phyloP scores from a whole-genome alignment of 306 rosid genomes.

The Mimosa pudica region DNA sequence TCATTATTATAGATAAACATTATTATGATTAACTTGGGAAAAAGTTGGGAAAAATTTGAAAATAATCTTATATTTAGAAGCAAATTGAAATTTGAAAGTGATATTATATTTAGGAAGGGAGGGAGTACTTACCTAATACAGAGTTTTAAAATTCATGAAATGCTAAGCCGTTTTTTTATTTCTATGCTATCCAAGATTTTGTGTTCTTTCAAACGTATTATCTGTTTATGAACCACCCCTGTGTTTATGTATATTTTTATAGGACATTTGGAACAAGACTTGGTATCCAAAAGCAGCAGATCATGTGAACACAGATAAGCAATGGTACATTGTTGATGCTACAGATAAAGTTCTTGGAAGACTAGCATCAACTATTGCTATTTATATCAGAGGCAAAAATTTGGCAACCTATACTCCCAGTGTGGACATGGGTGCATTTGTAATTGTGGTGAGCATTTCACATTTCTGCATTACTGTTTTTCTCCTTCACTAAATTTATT shows the following conservation, averaged over 20 bases:
- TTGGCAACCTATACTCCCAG: conserved; percentile 84
- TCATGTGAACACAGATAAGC: conserved; percentile 83
- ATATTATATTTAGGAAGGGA: too few species aligned
- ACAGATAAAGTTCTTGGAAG: conserved; percentile 87
- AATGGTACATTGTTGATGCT: conserved; percentile 94
- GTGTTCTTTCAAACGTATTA: too few species aligned
- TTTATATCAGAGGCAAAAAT: conserved; percentile 82
- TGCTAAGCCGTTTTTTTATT: background rate
- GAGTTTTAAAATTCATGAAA: background rate
- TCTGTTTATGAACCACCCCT: too few species aligned
- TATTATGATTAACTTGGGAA: too few species aligned
- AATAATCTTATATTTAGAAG: too few species aligned
- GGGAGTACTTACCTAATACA: background rate
- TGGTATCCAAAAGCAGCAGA: conserved; percentile 98
- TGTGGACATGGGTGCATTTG: conserved; percentile 98
- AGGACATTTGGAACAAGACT: conserved; percentile 95
- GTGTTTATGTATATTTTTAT: background rate
- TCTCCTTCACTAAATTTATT: conserved; percentile 13
- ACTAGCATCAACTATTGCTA: conserved; percentile 89
- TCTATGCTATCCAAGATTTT: too few species aligned
- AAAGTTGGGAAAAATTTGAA: too few species aligned
- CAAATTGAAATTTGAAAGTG: too few species aligned
- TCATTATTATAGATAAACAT: too few species aligned
- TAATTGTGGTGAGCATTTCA: conserved; percentile 83
- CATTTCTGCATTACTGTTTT: conserved; percentile 16